These are phyloP conservation scores for Pyrenophora seminiperda DNA, from an alignment of 2,329 filamentous ascomycete species.

Conservation along the genomic window DNA sequence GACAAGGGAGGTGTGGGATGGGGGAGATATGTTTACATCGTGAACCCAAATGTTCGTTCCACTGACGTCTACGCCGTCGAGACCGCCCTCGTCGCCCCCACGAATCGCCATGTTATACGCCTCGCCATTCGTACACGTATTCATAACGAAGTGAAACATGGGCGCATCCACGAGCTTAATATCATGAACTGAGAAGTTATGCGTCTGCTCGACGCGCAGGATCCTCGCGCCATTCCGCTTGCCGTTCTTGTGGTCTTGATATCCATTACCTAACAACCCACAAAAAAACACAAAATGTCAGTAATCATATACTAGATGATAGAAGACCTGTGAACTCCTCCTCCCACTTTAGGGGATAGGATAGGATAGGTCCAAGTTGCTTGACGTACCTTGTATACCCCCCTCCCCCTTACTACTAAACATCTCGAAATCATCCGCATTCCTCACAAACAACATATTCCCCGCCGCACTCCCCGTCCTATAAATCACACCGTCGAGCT, in stretches of 20 bases:
- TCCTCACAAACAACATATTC: slow-evolving; percentile 61
- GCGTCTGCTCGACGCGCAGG: slow-evolving; percentile 53
- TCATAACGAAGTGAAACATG: slow-evolving; percentile 57
- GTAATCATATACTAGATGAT: no score
- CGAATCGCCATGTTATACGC: slow-evolving; percentile 62
- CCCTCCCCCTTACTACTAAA: slow-evolving; percentile 59
- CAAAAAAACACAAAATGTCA: no score
- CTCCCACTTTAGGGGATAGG: no score
- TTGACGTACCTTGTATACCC: slow-evolving; percentile 56
- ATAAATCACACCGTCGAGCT: slow-evolving; percentile 60
- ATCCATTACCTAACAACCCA: slow-evolving; percentile 56
- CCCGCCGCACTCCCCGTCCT: slow-evolving; percentile 57
- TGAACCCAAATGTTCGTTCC: slow-evolving; percentile 63
- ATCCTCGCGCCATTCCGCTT: slow-evolving; percentile 52
- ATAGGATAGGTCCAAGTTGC: no score
- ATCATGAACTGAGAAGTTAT: slow-evolving; percentile 58
- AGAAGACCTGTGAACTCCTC: no score
- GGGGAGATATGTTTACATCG: slow-evolving; percentile 48
- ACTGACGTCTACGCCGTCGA: slow-evolving; percentile 64
- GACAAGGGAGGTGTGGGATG: neutral
- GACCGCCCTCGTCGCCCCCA: slow-evolving; percentile 57
- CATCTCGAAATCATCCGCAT: slow-evolving; percentile 59
- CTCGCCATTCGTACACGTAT: slow-evolving; percentile 59
- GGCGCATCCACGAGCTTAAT: slow-evolving; percentile 57
- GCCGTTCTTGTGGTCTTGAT: slow-evolving; percentile 54